A percentile compares a stretch with the other conserved stretches of the same genome.
Conservation (phyloP, 192 early-diverging fungal species). For the Rhizophlyctis rosea region DNA sequence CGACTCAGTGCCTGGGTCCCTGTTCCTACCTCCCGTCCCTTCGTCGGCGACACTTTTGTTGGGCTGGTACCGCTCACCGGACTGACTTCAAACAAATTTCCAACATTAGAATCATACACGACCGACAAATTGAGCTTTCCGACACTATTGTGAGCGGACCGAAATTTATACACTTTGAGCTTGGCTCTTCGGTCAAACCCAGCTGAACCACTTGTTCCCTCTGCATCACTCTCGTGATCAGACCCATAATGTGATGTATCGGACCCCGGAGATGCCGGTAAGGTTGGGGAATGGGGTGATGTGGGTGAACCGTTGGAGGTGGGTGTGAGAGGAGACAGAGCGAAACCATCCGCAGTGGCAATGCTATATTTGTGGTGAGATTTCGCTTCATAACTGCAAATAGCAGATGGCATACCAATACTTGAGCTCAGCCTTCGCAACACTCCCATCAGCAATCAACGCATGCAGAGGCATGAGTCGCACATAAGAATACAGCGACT, state of each 20-base stretch:
- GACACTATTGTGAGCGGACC: slow-evolving; percentile 20
- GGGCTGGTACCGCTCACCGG: slow-evolving; percentile 11
- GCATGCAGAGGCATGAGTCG: slow-evolving; percentile 45
- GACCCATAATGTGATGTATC: neutral
- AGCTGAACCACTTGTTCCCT: too few species aligned
- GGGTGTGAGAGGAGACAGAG: slow-evolving; percentile 22
- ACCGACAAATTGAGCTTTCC: slow-evolving; percentile 44
- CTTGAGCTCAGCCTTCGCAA: too few species aligned
- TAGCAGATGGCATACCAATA: too few species aligned
- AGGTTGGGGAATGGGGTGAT: neutral
- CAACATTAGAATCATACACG: slow-evolving; percentile 43
- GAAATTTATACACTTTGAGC: slow-evolving; percentile 45
- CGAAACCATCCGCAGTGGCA: slow-evolving; percentile 36
- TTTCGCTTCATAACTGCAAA: slow-evolving; percentile 6
- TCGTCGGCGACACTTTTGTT: neutral
- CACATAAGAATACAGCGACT: slow-evolving; percentile 53
- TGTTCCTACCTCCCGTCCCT: neutral
- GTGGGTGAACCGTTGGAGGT: neutral
- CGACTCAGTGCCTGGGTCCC: too few species aligned
- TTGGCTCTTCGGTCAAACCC: slow-evolving; percentile 36
- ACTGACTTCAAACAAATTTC: slow-evolving; percentile 7
- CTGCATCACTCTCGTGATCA: too few species aligned
- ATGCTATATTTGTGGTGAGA: slow-evolving; percentile 20
- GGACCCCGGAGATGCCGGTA: neutral
- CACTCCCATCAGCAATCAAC: slow-evolving; percentile 27